phyloP scores from a whole-genome alignment of 208 protist genomes.

The Naegleria lovaniensis region DNA sequence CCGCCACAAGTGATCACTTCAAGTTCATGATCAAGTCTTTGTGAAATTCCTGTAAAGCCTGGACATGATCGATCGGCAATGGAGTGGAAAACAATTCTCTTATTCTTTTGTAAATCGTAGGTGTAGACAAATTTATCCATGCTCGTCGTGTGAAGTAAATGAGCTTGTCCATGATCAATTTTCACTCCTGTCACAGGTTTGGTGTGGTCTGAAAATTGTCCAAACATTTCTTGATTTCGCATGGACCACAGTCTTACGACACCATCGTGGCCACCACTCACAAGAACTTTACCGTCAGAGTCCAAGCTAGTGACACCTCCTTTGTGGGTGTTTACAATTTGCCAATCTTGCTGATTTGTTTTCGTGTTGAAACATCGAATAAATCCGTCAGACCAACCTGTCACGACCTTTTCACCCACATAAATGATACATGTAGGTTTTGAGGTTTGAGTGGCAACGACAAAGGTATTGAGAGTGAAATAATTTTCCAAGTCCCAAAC shows the following conservation, averaged over 20 bases:
- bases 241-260: slow-evolving; percentile 12
- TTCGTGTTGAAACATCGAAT: slow-evolving; percentile 4
- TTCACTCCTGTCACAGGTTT: not conserved
- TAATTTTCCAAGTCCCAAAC: slow-evolving; percentile 26
- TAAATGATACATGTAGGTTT: not conserved
- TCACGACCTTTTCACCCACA: not conserved
- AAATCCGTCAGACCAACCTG: slow-evolving; percentile 25
- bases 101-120: slow-evolving; percentile 9
- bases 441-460: not conserved
- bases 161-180: not conserved
- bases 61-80: not conserved
- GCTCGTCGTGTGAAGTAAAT: not conserved
- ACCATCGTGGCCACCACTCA: slow-evolving; percentile 13
- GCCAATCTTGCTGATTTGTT: not conserved
- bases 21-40: not conserved
- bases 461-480: not conserved
- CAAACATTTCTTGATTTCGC: slow-evolving; percentile 11
- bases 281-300: not conserved
- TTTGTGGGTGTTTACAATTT: slow-evolving; percentile 25
- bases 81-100: not conserved
- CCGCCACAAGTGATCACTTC: not conserved
- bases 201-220: slow-evolving; percentile 27
- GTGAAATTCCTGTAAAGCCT: slow-evolving; percentile 16
- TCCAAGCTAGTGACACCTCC: slow-evolving; percentile 13
- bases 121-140: slow-evolving; percentile 12